Base-by-base conservation (phyloP, 257 asterid species). In the Solanum chiquidenum region DNA sequence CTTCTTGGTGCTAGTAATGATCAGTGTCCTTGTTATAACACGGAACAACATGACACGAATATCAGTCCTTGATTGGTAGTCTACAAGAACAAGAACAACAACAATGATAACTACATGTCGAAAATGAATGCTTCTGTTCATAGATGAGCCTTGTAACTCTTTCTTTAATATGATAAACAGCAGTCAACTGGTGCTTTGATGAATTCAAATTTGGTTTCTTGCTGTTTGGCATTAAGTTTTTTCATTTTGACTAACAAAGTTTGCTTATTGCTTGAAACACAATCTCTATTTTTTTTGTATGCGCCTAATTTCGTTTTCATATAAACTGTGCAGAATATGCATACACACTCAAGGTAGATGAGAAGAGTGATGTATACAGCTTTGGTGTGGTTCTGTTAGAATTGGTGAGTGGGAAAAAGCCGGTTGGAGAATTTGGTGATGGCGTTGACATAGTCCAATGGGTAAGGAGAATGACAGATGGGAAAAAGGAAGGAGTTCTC, bases 331-430 rank as follows among this genome's bases (percentile, higher is more conserved):
- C 83, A 89, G 91, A 89, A 69, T 89, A 89, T 84, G 91, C 91
- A 20, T 87, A 89, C 35, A 89, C 91, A 18, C 89, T 89, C 49
- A 89, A 87, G 82, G 91, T 89, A 9, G 91, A 89, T 5, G 91
- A 89, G 83, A 89, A 89, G 83, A 89, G 89, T 27, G 89, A 87
- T 29, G 91, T 89, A 18, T 89, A 89, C 60, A 89, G 91, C 83
- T 89, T 87, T 21, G 91, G 91, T 12, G 91, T 89, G 12, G 91
- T 89, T 49, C 88, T 89, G 44, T 18, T 89, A 49, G 91, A 89
- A 77, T 69, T 89, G 6, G 85, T 89, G 18, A 83, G 88, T 0
- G 91, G 91, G n/a, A 76, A 75, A 37, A 89, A 68, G 64, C 91
- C 89, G 0, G 89, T 89, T 10, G 91, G 89, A 2, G 91, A 87